Base-by-base conservation (phyloP, 768 basidiomycete genomes). In the Pilatotrama ljubarskyi region DNA sequence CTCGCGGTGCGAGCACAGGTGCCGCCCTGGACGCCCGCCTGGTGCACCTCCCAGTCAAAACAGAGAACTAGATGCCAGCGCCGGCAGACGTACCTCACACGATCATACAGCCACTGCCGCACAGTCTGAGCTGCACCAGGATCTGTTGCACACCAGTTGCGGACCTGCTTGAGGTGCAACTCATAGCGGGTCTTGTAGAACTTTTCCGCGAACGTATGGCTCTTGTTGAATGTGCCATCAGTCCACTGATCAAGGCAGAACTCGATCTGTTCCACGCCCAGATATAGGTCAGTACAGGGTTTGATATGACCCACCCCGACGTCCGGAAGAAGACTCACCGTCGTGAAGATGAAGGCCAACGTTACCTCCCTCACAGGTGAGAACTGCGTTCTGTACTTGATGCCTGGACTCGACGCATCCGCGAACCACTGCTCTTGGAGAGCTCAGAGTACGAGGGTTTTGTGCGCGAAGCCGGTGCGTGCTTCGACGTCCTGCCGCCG, bases 331-430 rank as follows among this genome's bases (percentile, higher is more conserved):
- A n/a, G n/a, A 55, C 36, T 37, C 36, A 58, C 57, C 8, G 42
- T 26, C 0, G 57, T 51, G 49, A 58, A 51, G 3, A 58, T 58
- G 13, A 58, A 41, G 1, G 49, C 57, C 5, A 58, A 32, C n/a
- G 57, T 58, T 13, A 24, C 57, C 15, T 58, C 41, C 2, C 49
- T 38, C 4, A 58, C 17, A 14, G 57, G 57, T 17, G 49, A 51
- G 49, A 58, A 58, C 20, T 58, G 26, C 13, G 22, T 41, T 0
- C 5, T 13, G 29, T 51, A 51, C 20, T n/a, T 51, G 26, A 51
- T 32, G 7, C 57, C 57, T 1, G 43, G 18, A 5, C n/a, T 29
- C 0, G 25, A 17, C 3, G 29, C n/a, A 5, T 41, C 24, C 5
- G 43, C 25, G 20, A 58, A 58, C 55, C 55, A 56, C 2, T 22